Base-by-base conservation (phyloP, 495 filamentous ascomycete species). In the Physcia stellaris region DNA sequence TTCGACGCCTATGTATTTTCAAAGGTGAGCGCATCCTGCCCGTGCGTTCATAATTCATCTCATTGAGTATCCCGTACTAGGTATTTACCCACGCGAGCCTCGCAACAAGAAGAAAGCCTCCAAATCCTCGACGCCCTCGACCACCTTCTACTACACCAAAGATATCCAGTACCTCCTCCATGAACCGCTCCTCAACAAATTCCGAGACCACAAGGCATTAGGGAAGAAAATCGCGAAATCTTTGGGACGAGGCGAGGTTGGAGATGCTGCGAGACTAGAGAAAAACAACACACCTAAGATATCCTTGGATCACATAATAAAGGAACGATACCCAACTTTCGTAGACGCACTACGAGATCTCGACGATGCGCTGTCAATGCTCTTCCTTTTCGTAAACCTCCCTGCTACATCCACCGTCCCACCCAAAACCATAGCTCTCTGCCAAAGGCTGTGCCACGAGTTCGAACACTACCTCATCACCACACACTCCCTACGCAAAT, bases 121-220 rank as follows among this genome's bases (percentile, higher is more conserved):
- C 50, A 95, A 93, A 60, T 81, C 82, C 37, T 73, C 83, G 31
- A 95, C 83, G 2, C 74, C 80, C 27, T 81, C 78, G 31, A 96
- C 90, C 12, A 96, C 92, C 41, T 98, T 94, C 66, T 98, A 98
- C 72, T 98, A 98, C 66, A 83, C 87, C 50, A 93, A 90, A 67
- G 90, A 98, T 55, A 94, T 98, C 52, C 86, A 94, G 60, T 98
- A 94, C 49, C 77, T 98, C 19, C 78, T 95, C 35, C 90, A 98
- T 58, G 90, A 98, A 59, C 90, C 92, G 11, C 70, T 98, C n/a
- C 70, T 98, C 10, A 67, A 75, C 48, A 95, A 94, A 57, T 96
- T 96, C 67, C 80, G 90, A 50, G 90, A 98, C 29, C 90, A 96
- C 61, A 96, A 96, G 64, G 66, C 80, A 0, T 71, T 96, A 39